Evolutionary conservation across 1,139 yeast species (phyloP).

Genomic region (Geotrichum restrictum): DNA sequence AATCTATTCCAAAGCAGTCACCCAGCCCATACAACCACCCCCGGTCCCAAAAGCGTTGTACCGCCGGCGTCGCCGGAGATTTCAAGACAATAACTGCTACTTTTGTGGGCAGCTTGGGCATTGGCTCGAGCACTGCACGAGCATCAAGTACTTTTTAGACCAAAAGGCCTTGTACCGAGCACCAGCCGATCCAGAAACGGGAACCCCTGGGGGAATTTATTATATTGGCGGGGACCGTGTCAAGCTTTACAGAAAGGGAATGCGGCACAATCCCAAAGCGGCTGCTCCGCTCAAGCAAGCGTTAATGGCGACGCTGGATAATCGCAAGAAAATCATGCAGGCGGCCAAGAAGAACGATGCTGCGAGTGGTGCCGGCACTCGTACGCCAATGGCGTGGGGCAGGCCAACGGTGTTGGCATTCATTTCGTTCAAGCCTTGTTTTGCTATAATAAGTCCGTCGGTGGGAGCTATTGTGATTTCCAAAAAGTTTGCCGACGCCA

Average conservation of each 20-base stretch:
- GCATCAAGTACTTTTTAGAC: not conserved
- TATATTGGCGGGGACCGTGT: not conserved
- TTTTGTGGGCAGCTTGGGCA: not conserved
- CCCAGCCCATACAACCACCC: no score
- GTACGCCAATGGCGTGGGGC: not conserved
- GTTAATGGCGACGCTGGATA: not conserved
- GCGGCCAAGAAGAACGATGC: not conserved
- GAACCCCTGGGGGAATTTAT: not conserved
- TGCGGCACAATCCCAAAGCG: constrained; percentile 5
- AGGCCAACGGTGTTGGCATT: not conserved
- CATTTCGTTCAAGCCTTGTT: no score
- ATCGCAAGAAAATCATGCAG: not conserved
- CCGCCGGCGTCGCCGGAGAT: no score
- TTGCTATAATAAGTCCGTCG: no score
- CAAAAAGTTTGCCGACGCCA: no score
- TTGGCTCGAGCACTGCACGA: not conserved
- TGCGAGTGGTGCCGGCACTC: no score
- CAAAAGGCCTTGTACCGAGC: not conserved
- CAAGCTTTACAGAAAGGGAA: constrained; percentile 6
- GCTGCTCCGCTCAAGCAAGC: not conserved
- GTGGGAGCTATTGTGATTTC: no score
- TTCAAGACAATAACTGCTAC: not conserved
- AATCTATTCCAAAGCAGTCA: no score
- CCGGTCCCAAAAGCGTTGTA: no score
- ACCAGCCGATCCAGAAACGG: not conserved